Evolutionary conservation across 2,329 filamentous ascomycete species (phyloP), one percentile per base, ranked within the genome.

Genomic region (Aureobasidium sp.): DNA sequence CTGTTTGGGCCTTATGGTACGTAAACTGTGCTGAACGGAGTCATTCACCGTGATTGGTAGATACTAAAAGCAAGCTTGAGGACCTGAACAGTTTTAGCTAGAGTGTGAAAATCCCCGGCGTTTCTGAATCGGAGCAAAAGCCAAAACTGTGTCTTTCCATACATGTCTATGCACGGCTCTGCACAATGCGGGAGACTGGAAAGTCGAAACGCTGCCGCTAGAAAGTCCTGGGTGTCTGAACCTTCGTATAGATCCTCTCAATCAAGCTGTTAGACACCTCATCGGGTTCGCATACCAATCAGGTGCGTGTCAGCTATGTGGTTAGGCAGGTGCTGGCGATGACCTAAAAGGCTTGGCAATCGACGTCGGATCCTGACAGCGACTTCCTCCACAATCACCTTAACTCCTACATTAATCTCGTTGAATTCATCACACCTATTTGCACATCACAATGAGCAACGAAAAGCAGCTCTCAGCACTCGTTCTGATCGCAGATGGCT

Each of bases 401-500:
- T 1, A 21, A 21, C 21, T 1, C 1, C 21, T 21, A 21, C 21
- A 21, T 21, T 1, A 21, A 21, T 21, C 21, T 21, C 21, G 21
- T 21, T 21, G 21, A 21, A 21, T 21, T 21, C 21, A 21, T 39
- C 11, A 25, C 21, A 5, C 25, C 49, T n/a, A 2, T 4, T 9
- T 13, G 14, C 9, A 16, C 10, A 9, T 16, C 42, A 39, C 7
- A 11, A 58, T 58, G 54, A 3, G 13, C 7, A 27, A 32, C 27
- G 30, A n/a, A 8, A 53, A 53, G 13, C 45, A 53, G 30, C 30
- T 53, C 5, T 71, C 69, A 65, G 73, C 73, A 21, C 64, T 76
- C 13, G 69, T 76, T 3, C 66, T 76, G 8, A 65, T 76, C 14
- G 73, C 74, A 3, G 72, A 75, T 65, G 74, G 74, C 42, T 70